These are phyloP conservation scores for Tetradesmus obliquus DNA, from an alignment of 139 green algal genomes.

Conservation along the genomic window DNA sequence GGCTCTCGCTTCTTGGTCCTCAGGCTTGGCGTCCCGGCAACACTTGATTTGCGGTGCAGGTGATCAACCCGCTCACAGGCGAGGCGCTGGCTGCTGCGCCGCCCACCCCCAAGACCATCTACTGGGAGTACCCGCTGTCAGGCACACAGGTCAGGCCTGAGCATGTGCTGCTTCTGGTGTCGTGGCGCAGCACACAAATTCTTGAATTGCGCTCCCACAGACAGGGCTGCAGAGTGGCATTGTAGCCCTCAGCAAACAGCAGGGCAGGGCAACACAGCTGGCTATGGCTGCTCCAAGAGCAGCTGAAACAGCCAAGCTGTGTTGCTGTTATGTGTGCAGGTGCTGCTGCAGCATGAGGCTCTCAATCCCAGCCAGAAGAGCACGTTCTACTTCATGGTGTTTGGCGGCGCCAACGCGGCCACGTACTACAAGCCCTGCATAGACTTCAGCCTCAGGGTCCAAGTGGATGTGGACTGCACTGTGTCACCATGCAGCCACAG, in stretches of 20 bases:
- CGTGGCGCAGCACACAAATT: no score
- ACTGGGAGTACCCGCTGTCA: constrained; percentile 11
- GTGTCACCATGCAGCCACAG: not conserved
- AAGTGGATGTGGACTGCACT: constrained; percentile 17
- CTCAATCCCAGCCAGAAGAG: not conserved
- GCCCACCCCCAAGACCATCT: not conserved
- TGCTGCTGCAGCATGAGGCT: not conserved
- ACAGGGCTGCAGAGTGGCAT: no score
- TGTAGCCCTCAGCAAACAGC: no score
- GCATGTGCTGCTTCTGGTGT: no score
- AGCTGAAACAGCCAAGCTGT: no score
- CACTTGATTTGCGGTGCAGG: not conserved
- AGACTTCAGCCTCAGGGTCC: constrained; percentile 12
- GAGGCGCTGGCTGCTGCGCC: not conserved
- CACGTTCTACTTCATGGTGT: constrained; percentile 31
- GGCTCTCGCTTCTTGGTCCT: no score
- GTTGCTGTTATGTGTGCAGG: not conserved
- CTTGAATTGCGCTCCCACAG: no score
- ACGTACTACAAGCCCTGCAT: constrained; percentile 26
- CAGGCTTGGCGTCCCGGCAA: no score
- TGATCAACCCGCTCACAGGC: constrained; percentile 28
- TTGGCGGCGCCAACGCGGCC: not conserved
- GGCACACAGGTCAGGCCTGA: not conserved
- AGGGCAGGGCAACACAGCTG: no score
- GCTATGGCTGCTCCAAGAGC: no score